These are phyloP conservation scores for Suhomyces sp. DNA, from an alignment of 805 yeast species.

Conservation along the genomic window DNA sequence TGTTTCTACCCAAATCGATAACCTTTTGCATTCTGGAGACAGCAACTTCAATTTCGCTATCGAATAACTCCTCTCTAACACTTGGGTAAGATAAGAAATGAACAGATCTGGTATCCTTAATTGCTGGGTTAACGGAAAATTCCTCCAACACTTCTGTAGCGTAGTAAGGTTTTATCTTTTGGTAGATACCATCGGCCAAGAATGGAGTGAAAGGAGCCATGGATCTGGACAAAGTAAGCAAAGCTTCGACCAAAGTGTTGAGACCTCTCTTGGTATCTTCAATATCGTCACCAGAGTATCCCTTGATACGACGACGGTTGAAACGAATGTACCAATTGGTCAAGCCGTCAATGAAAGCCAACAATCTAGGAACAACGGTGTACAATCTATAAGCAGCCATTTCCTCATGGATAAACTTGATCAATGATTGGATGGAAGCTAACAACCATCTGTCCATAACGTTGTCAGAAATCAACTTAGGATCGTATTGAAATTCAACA, in stretches of 20 bases:
- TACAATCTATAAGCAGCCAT: slow-evolving; percentile 88
- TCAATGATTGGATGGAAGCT: slow-evolving; percentile 92
- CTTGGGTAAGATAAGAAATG: slow-evolving; percentile 92
- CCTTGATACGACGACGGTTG: slow-evolving; percentile 97
- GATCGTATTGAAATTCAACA: slow-evolving; percentile 71
- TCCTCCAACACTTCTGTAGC: slow-evolving; percentile 54
- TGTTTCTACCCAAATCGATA: slow-evolving; percentile 92
- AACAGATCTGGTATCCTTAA: slow-evolving; percentile 74
- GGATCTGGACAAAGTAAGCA: slow-evolving; percentile 84
- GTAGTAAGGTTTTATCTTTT: slow-evolving; percentile 63
- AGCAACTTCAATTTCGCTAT: slow-evolving; percentile 80
- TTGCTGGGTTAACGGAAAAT: slow-evolving; percentile 37
- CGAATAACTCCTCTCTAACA: slow-evolving; percentile 76
- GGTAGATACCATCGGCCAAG: slow-evolving; percentile 87
- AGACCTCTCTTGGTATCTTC: slow-evolving; percentile 84
- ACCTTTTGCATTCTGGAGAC: slow-evolving; percentile 96
- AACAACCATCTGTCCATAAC: slow-evolving; percentile 98
- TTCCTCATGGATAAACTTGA: slow-evolving; percentile 82
- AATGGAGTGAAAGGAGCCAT: slow-evolving; percentile 99
- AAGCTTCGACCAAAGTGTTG: slow-evolving; percentile 87
- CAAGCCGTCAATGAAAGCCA: slow-evolving; percentile 85
- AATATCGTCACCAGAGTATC: slow-evolving; percentile 69
- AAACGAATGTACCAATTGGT: slow-evolving; percentile 99
- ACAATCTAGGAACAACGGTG: slow-evolving; percentile 92
- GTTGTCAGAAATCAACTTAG: slow-evolving; percentile 63